Base-by-base conservation (phyloP, 2,329 filamentous ascomycete genomes). In the Byssothecium circinans region DNA sequence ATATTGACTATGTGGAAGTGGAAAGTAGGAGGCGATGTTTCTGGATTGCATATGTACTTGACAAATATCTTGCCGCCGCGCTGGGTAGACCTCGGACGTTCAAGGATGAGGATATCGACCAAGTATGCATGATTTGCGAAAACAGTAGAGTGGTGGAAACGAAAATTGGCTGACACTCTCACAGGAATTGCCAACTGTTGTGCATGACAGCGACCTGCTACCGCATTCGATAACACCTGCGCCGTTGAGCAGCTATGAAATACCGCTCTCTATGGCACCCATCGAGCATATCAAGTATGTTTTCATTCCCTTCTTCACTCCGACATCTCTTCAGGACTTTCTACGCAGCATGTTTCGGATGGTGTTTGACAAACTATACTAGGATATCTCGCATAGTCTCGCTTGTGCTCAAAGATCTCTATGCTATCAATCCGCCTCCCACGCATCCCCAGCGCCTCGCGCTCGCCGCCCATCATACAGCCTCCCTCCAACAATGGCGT, bases 61-160 rank as follows among this genome's bases (percentile, higher is more conserved):
- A 87, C 58, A 83, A 81, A 41, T 85, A 85, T 46, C 69, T 86
- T 1, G 80, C 81, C 19, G 80, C 84, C n/a, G 80, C 84, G 15
- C 78, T 85, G 23, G 83, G 83, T 0, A 73, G 83, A 5, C 83
- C 83, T 1, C 67, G 81, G 7, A 74, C 83, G 12, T 80, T 84
- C 20, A 82, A 83, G 40, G 82, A 86, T 36, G 80, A 84, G 27
- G 81, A 86, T 41, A 82, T 84, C 39, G 82, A 86, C 43, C 82
- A 85, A 49, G 78, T 79, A n/a, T 3, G 18, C n/a, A 4, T 43
- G 8, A 19, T n/a, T n/a, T 15, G 5, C 11, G 25, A 8, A 19
- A 10, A 29, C 10, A n/a, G 17, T 11, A 17, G 10, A 17, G n/a
- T 25, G 17, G 8, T 36, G 44, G 37, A 43, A 25, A 25, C 23